Percentiles rank a stretch among this genome's conserved stretches.
These are phyloP conservation scores for Taiozyma onychis DNA, from an alignment of 1,139 yeast genomes.

Conservation along the genomic window DNA sequence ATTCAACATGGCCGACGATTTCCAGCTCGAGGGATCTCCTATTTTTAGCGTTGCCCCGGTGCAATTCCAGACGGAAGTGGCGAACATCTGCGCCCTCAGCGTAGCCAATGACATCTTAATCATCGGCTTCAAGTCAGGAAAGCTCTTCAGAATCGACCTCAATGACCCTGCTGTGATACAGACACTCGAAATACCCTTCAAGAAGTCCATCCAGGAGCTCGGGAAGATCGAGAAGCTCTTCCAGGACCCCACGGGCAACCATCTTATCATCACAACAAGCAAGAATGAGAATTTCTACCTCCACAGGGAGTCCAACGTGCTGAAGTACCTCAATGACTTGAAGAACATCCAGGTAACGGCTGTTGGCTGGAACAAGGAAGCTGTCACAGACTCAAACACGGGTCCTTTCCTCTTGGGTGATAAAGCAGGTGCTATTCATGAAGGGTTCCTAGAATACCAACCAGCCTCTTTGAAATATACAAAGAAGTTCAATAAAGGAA, in stretches of 20 bases:
- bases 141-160: conserved; percentile 46
- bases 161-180: conserved; percentile 49
- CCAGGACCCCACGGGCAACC: conserved; percentile 45
- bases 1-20: background rate
- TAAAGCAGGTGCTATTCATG: conserved; percentile 39
- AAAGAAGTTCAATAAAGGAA: conserved; percentile 35
- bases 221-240: conserved; percentile 34
- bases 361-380: conserved; percentile 38
- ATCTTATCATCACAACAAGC: conserved; percentile 41
- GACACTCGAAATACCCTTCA: conserved; percentile 25
- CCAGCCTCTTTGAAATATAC: conserved; percentile 34
- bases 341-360: conserved; percentile 36
- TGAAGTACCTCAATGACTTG: conserved; percentile 36
- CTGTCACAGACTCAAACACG: conserved; percentile 31
- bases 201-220: conserved; percentile 19
- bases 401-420: conserved; percentile 49
- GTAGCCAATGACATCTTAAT: conserved; percentile 45
- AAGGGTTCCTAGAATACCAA: conserved; percentile 36
- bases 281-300: conserved; percentile 41
- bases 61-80: conserved; percentile 47
- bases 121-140: conserved; percentile 39
- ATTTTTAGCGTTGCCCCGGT: conserved; percentile 41
- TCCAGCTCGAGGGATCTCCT: conserved; percentile 3
- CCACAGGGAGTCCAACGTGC: conserved; percentile 31
- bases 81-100: conserved; percentile 36